Conservation (phyloP, 768 basidiomycete genomes). For the Xerocomellus intermedius region DNA sequence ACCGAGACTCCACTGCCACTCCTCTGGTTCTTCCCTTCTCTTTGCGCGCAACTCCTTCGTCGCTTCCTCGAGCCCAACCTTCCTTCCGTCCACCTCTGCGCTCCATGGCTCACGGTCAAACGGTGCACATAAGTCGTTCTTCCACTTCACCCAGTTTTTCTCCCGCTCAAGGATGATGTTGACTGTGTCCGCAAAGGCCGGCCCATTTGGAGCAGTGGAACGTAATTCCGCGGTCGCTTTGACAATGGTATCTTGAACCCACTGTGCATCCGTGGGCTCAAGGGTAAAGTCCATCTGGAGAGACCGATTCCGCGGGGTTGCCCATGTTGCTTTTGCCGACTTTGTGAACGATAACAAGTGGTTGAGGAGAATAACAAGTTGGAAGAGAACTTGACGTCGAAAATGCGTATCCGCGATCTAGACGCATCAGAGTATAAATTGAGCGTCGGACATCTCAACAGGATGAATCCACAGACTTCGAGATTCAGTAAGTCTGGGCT, state of each 20-base stretch:
- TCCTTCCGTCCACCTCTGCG: slow-evolving; percentile 45
- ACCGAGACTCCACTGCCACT: slow-evolving; percentile 66
- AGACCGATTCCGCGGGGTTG: slow-evolving; percentile 66
- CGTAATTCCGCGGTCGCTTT: slow-evolving; percentile 57
- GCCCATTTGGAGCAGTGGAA: slow-evolving; percentile 76
- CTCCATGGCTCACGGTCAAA: slow-evolving; percentile 75
- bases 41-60: slow-evolving; percentile 50
- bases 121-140: slow-evolving; percentile 74
- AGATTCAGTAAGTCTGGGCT: slow-evolving; percentile 83
- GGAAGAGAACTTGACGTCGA: slow-evolving; percentile 89
- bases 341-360: slow-evolving; percentile 78
- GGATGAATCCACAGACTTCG: slow-evolving; percentile 53
- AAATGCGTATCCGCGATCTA: slow-evolving; percentile 90
- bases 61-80: slow-evolving; percentile 60
- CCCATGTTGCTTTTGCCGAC: slow-evolving; percentile 57
- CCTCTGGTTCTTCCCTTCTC: slow-evolving; percentile 55
- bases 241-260: slow-evolving; percentile 69
- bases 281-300: slow-evolving; percentile 83
- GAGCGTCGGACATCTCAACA: slow-evolving; percentile 1
- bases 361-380: slow-evolving; percentile 73
- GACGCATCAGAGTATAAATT: slow-evolving; percentile 11
- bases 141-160: slow-evolving; percentile 90
- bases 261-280: slow-evolving; percentile 62
- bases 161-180: slow-evolving; percentile 73
- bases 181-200: slow-evolving; percentile 74